Percentiles rank a stretch among this genome's conserved stretches.
These are phyloP conservation scores for Rosa rugosa DNA, from an alignment of 306 rosid species.

Conservation along the genomic window DNA sequence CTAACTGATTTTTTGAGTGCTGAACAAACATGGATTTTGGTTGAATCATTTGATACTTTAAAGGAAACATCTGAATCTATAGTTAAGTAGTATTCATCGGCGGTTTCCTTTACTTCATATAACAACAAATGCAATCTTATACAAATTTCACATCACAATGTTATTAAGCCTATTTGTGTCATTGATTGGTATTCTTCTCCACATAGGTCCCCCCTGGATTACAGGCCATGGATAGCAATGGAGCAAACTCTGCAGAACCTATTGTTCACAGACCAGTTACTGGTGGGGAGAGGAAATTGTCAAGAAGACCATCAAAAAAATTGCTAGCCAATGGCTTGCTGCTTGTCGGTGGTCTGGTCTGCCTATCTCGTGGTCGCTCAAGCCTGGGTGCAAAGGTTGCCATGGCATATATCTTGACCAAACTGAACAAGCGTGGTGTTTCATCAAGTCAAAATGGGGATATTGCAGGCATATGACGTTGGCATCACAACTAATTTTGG, in stretches of 20 bases:
- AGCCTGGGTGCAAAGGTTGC: constrained; percentile 91
- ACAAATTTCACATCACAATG: neutral
- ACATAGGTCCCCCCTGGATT: constrained; percentile 60
- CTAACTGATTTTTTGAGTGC: neutral
- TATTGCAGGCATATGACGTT: constrained; percentile 28
- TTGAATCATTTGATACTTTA: neutral
- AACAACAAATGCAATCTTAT: neutral
- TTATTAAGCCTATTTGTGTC: constrained; percentile 9
- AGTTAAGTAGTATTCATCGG: neutral
- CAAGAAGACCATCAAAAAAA: constrained; percentile 57
- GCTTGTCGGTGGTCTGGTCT: constrained; percentile 73
- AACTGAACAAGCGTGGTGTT: constrained; percentile 53
- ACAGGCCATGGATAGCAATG: constrained; percentile 39
- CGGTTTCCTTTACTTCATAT: neutral
- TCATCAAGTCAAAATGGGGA: constrained; percentile 35
- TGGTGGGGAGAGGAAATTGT: constrained; percentile 24
- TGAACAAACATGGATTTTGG: neutral
- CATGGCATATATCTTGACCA: constrained; percentile 63
- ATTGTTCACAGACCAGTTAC: constrained; percentile 25
- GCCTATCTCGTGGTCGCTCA: constrained; percentile 72
- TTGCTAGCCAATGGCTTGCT: constrained; percentile 66
- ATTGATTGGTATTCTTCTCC: constrained; percentile 26
- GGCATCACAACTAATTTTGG: constrained; percentile 23
- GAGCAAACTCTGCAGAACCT: constrained; percentile 21
- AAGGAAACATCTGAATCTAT: neutral